phyloP scores from a whole-genome alignment of 148 eudicot genomes.

The Silene conica region DNA sequence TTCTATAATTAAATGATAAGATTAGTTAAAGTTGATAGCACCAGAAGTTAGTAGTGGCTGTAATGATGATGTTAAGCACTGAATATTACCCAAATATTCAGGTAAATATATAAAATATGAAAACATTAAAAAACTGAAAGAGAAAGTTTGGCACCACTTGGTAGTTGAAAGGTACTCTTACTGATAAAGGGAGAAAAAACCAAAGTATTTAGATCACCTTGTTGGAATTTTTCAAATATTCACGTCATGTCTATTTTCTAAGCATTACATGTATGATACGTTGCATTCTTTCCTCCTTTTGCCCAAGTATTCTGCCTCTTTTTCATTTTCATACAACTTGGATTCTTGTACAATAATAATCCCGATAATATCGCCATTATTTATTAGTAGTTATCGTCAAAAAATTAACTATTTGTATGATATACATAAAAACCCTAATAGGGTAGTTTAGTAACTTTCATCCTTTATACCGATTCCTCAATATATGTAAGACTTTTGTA shows the following conservation, averaged over 20 bases:
- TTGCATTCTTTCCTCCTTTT: background rate
- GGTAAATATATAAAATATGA: background rate
- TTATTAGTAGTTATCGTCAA: too few species aligned
- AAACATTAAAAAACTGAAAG: background rate
- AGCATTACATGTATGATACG: background rate
- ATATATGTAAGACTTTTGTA: too few species aligned
- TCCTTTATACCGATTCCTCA: too few species aligned
- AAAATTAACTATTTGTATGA: too few species aligned
- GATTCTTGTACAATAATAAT: background rate
- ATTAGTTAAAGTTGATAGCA: background rate
- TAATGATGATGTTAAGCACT: conserved; percentile 27
- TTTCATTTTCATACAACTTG: background rate
- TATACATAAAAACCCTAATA: too few species aligned
- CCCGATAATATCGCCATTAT: too few species aligned
- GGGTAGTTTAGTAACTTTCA: too few species aligned
- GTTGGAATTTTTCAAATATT: background rate
- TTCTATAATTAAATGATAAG: background rate
- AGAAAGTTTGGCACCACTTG: conserved; percentile 33
- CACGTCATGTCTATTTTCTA: conserved; percentile 10
- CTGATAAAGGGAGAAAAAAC: conserved; percentile 4
- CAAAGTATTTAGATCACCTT: background rate
- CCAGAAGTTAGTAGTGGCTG: conserved; percentile 6
- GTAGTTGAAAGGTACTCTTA: conserved; percentile 20
- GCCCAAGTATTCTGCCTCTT: background rate
- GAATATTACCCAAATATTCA: conserved; percentile 12